Percentiles rank a stretch among this genome's conserved stretches.
Evolutionary conservation across 805 yeast genomes (phyloP).

Genomic region (Ogataea populi-albae): DNA sequence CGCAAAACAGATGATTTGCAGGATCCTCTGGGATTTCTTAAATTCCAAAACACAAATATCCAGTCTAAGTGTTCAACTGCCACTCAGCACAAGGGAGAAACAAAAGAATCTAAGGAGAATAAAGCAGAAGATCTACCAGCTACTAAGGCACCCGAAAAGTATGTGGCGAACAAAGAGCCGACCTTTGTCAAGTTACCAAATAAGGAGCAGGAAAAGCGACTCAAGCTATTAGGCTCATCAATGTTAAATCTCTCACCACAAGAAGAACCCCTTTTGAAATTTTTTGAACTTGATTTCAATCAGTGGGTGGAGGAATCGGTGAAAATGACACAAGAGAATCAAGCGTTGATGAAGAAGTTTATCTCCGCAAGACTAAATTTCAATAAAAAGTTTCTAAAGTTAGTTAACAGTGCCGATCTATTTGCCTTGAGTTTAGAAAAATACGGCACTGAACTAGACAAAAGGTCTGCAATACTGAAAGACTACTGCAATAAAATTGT

Average conservation of each 20-base stretch:
- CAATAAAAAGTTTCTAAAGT: conserved; percentile 33
- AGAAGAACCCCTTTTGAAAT: conserved; percentile 17
- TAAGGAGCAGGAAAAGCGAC: conserved; percentile 13
- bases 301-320: conserved; percentile 40
- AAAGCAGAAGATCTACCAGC: conserved; percentile 1
- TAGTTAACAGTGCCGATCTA: conserved; percentile 19
- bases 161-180: conserved; percentile 10
- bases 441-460: conserved; percentile 33
- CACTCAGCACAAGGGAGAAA: too few relatives aligned
- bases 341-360: conserved; percentile 32
- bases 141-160: conserved; percentile 12
- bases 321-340: conserved; percentile 32
- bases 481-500: conserved; percentile 42
- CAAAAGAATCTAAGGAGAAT: too few relatives aligned
- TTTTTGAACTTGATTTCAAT: conserved; percentile 16
- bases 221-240: conserved; percentile 10
- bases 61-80: too few relatives aligned
- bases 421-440: conserved; percentile 21
- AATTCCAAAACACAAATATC: conserved; percentile 1
- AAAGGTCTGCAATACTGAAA: conserved; percentile 38
- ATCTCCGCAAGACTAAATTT: conserved; percentile 39
- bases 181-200: conserved; percentile 14
- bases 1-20: conserved; percentile 7
- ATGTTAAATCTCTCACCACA: conserved; percentile 9
- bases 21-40: conserved; percentile 11